These are phyloP conservation scores for Botrytis sinoallii DNA, from an alignment of 2,329 filamentous ascomycete genomes.

Conservation along the genomic window DNA sequence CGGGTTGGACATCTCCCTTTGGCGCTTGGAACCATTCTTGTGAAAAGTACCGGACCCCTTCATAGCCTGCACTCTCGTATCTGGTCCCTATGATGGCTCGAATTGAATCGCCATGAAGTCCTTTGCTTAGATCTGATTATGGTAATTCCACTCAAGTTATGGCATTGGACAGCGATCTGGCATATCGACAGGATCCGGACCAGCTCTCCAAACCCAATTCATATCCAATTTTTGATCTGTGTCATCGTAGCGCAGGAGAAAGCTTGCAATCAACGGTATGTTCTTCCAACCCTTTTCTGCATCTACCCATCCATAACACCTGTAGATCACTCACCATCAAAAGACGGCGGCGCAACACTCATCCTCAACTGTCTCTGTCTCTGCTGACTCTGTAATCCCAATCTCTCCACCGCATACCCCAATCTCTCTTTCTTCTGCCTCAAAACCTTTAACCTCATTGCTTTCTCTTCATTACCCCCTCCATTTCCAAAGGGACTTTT, in stretches of 20 bases:
- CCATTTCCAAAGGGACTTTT: conserved; percentile 12
- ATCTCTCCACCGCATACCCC: conserved; percentile 65
- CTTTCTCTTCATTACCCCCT: conserved; percentile 30
- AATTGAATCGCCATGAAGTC: not conserved
- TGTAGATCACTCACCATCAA: conserved; percentile 1
- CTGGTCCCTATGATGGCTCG: not conserved
- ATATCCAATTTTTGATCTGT: not conserved
- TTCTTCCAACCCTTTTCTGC: too few species aligned
- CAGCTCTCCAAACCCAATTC: too few species aligned
- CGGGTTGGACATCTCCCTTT: not conserved
- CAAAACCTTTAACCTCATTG: conserved; percentile 54
- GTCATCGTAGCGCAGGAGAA: not conserved
- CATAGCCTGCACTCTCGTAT: not conserved
- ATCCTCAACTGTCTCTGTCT: conserved; percentile 67
- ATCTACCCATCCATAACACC: not conserved
- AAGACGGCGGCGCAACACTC: conserved; percentile 55
- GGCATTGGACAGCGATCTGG: too few species aligned
- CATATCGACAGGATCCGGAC: too few species aligned
- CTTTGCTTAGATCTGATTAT: not conserved
- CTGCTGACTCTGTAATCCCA: conserved; percentile 66
- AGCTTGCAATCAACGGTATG: not conserved
- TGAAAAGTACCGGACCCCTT: not conserved
- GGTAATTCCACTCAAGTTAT: rapidly evolving
- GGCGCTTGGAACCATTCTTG: not conserved
- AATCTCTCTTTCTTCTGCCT: conserved; percentile 68